Base-by-base conservation (phyloP, 1,284 basidiomycete genomes). In the Naganishia liquefaciens region DNA sequence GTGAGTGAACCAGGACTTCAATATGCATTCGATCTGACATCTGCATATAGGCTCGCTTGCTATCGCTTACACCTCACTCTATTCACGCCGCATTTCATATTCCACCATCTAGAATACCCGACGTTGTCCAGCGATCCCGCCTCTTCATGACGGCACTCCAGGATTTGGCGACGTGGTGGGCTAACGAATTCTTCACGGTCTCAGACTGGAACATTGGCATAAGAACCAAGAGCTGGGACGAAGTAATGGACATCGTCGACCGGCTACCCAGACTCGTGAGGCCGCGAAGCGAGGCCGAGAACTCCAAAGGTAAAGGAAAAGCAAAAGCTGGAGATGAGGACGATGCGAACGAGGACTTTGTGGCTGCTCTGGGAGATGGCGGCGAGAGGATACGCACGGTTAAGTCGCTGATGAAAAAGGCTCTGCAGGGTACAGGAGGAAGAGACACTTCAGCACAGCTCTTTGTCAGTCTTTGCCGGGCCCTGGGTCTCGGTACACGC, bases 361-460 rank as follows among this genome's bases (percentile, higher is more conserved):
- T 76, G 33, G 73, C 72, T 40, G 75, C 75, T 17, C 68, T 81
- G 27, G 74, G 70, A 11, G 71, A 76, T 0, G 75, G 69, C 54
- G 81, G 82, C 61, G 93, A 96, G 77, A 75, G 82, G 6, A 85
- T 96, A 33, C 82, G 86, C 42, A 88, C 87, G 53, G 81, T 85
- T 25, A 91, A 92, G 73, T 93, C 90, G 68, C 81, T 97, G 46
- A 91, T 92, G 87, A 93, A 93, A 74, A 91, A 93, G 73, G 87
- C 87, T 0, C 79, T 95, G 17, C 87, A 88, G 82, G 84, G 84
- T 64, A 82, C 81, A 63, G 96, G 94, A 3, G 91, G 88, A 23
- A 83, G 91, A 66, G 95, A 99, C 77, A 86, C 88, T 43, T 91
- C 90, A 66, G 89, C 92, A 0, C 91, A 95, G 72, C 83, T 99